Base-by-base conservation (phyloP, 129 eudicot genomes). In the Dittrichia graveolens region DNA sequence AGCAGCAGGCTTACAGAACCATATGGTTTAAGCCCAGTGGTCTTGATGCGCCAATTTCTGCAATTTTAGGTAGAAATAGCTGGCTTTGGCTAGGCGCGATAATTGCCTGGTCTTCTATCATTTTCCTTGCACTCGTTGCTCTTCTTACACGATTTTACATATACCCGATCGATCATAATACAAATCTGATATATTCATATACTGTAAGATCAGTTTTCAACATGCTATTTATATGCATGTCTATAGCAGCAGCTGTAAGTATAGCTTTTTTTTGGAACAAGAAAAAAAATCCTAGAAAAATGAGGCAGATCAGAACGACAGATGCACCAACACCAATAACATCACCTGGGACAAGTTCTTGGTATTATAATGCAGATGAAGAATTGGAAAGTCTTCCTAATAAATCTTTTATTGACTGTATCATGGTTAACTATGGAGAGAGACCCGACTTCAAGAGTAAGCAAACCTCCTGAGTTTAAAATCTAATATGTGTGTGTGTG, bases 371-470 rank as follows among this genome's bases (percentile, higher is more conserved):
- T 78, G 78, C 76, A 48, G 82, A 77, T 68, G 74, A 78, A 75
- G 94, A 88, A 74, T 61, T 88, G 14, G 94, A 85, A 79, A 80
- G 88, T 66, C 72, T 85, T 64, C 83, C 88, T 44, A 73, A 50
- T 15, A 76, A 62, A 46, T 67, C 87, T 19, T 31, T 80, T 42
- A 16, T 61, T 6, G 75, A 78, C 50, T 67, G 75, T 67, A 80
- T 83, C n/a, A 50, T 50, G 13, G 84, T 85, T 56, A 62, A 52
- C 65, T 78, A 78, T 42, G 90, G 88, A 45, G 83, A 67, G 72
- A 80, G 94, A 62, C 87, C 90, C 66, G 72, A 88, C 57, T 85
- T 88, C 12, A 82, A 72, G 75, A 75, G 94, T 88, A 88, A 71
- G 86, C 31, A 77, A 59, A 69, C 31, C 31, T 12, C 10, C 43